Percentiles rank a stretch among this genome's conserved stretches.
Conservation (phyloP, 139 green algal genomes). For the Chlorella sp. region DNA sequence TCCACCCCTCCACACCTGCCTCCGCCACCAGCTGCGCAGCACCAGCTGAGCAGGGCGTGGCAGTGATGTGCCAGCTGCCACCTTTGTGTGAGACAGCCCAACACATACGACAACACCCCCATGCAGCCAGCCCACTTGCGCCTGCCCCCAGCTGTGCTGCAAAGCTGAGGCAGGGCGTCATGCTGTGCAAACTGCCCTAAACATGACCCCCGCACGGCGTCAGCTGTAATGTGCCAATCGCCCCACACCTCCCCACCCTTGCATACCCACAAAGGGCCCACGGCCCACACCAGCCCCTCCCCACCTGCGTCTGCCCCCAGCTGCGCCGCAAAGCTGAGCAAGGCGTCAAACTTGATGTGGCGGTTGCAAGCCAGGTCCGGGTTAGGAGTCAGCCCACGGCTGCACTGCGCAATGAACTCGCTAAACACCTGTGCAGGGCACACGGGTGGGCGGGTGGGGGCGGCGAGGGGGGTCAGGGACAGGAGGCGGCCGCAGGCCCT, state of each 20-base stretch:
- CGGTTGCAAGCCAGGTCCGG: constrained; percentile 89
- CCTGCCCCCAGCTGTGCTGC: constrained; percentile 55
- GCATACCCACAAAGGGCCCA: background rate
- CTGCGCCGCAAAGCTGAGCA: constrained; percentile 55
- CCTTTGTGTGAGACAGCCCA: too few relatives aligned
- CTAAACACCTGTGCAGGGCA: constrained; percentile 67
- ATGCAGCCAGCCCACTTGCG: background rate
- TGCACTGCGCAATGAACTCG: constrained; percentile 64
- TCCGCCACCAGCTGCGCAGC: too few relatives aligned
- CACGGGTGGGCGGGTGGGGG: background rate
- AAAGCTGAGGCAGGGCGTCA: constrained; percentile 64
- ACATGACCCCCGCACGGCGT: too few relatives aligned
- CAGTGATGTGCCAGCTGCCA: too few relatives aligned
- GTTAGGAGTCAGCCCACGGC: constrained; percentile 80
- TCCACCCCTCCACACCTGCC: too few relatives aligned
- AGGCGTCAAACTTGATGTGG: constrained; percentile 84
- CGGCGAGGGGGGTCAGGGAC: too few relatives aligned
- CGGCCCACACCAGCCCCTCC: background rate
- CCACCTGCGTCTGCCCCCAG: constrained; percentile 54
- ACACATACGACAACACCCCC: too few relatives aligned
- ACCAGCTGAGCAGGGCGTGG: too few relatives aligned
- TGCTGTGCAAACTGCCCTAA: too few relatives aligned
- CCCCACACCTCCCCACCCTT: background rate
- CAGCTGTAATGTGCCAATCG: background rate
- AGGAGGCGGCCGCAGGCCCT: background rate